Base-by-base conservation (phyloP, 2,329 filamentous ascomycete species). In the Cordyceps cateniannulata region DNA sequence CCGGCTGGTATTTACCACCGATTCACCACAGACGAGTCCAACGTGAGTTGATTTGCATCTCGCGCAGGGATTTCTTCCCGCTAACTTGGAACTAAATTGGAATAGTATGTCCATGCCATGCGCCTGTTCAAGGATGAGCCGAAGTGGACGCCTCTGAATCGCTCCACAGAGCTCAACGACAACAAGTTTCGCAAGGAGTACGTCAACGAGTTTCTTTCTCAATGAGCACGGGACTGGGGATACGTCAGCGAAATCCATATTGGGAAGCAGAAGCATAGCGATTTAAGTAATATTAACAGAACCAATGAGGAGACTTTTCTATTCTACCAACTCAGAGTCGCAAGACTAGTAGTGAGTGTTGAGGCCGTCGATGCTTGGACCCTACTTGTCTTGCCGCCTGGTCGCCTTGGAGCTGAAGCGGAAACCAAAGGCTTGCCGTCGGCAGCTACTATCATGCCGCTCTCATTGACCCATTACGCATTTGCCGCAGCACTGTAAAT, bases 81-180 rank as follows among this genome's bases (percentile, higher is more conserved):
- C 32, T 40, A 10, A 10, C 35, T 50, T 29, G 25, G 42, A 35
- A n/a, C 53, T 65, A 59, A 60, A 52, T 29, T 25, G 50, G 35
- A 27, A 58, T 67, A 97, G 93, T 97, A 93, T 71, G 91, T 96
- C 66, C 90, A 96, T 71, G 95, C 95, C 16, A 93, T 98, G 91
- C 85, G 95, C 61, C 81, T 99, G 56, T 99, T 98, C 84, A 93
- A 98, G 78, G 95, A 98, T 66, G 93, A 98, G 76, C 95, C 95
- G 38, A 97, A 98, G 77, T 99, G 95, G 95, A 98, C 92, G 40
- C 90, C 95, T 16, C 76, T 99, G 66, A 96, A 96, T 77, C 85
- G 95, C 61, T 85, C 83, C 7, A 76, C 79, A 5, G 89, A 93
- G 53, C 83, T 96, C 48, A 91, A 98, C 71, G 73, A 73, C 62